Base-by-base conservation (phyloP, 176 grass and related monocot genomes). In the Musa itinerans region DNA sequence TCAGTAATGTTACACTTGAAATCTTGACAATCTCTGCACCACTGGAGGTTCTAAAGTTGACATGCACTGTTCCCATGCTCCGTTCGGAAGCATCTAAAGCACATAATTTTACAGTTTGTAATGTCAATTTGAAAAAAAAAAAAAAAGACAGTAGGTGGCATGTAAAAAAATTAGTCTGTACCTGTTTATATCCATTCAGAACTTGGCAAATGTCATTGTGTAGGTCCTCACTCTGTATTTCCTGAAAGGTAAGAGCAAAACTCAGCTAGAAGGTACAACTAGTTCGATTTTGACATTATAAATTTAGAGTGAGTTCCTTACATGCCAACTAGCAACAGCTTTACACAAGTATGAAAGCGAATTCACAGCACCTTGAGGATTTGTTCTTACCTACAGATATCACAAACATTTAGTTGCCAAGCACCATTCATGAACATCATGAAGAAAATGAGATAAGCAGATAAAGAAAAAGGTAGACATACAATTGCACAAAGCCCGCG, bases 401-500 rank as follows among this genome's bases (percentile, higher is more conserved):
- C 50, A 57, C 2, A 61, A 61, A 61, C 16, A 61, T 17, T 61
- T 61, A 23, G 61, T 17, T 62, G 17, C 58, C 51, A 61, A 26
- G 0, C 51, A 69, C 65, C 73, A 27, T 71, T 68, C 51, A 53
- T 65, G 3, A 10, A 75, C 9, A 1, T 63, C 53, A 19, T 50
- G 49, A 34, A 25, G 11, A 21, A 64, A 68, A 73, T 19, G 1
- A 53, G 9, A 27, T 43, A 68, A 50, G 26, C 83, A 92, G 64
- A 24, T 53, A 48, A 48, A n/a, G 10, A 49, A 70, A 65, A 65
- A 24, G 2, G 62, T 9, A 24, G 50, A 73, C 55, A 34, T 89
- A 97, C 95, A 86, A 94, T 85, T 78, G 95, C 95, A 79, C 95
- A 98, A 22, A 98, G 81, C 68, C 95, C 95, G 74, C 87, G 90